Evolutionary conservation across 495 filamentous ascomycete genomes (phyloP), one percentile per base, ranked within the genome.

Genomic region (Lasiosphaeria miniovina): DNA sequence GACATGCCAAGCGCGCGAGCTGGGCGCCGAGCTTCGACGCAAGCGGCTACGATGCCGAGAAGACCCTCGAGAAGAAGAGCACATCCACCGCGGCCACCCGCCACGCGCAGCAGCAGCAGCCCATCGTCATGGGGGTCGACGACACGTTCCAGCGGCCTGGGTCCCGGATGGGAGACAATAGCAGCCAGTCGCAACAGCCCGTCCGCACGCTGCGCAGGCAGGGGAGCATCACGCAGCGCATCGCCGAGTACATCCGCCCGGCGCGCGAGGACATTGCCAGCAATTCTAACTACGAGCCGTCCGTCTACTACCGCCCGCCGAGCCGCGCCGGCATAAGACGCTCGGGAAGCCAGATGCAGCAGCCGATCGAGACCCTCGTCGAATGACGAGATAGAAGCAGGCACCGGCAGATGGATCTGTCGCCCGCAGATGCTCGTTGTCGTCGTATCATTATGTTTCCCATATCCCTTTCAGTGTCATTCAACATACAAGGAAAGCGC

Each of bases 181-280:
- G 24, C 52, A 34, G 38, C 52, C 52, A 55, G 52, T 36, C 48
- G 31, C 31, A 57, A 17, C 49, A 58, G n/a, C 59, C 52, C 9
- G 33, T 54, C 5, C 45, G 60, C 34, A 57, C 64, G 24, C 57
- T 72, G 52, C 48, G 65, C 14, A 57, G 59, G 36, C 64, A 71
- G 63, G 40, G 62, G 12, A 71, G 70, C 52, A 55, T 72, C 11
- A 60, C 62, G 5, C 64, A 72, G 58, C 49, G 54, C 4, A 61
- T 72, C 36, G 60, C 60, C 2, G 60, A 71, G 54, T 72, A 72
- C 32, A 68, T 72, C 36, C 60, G 62, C 11, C 70, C 70, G n/a
- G 50, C 64, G 36, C 34, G 53, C n/a, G 34, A 62, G 49, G 41
- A 33, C n/a, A 35, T 38, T 15, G 33, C 14, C 7, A 35, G 3